Percentiles rank a stretch among this genome's conserved stretches.
These are phyloP conservation scores for Fusarium duplospermum DNA, from an alignment of 2,329 filamentous ascomycete genomes.

Conservation along the genomic window DNA sequence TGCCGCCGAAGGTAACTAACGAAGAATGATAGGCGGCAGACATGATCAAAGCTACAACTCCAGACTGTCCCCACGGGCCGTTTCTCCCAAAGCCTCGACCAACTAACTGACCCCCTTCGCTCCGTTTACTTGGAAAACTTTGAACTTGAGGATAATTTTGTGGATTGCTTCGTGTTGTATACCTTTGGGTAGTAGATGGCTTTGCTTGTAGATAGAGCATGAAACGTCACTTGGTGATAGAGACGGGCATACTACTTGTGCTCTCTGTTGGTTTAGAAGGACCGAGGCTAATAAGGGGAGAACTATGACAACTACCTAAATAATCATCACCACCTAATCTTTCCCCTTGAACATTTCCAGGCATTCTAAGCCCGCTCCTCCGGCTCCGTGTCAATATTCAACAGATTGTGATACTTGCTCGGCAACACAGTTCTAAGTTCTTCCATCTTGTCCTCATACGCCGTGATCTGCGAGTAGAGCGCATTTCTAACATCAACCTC, in stretches of 20 bases:
- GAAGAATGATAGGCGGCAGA: conserved; percentile 9
- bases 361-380: background rate
- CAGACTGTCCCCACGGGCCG: background rate
- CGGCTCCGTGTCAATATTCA: background rate
- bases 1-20: background rate
- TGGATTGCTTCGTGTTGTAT: background rate
- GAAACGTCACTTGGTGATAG: background rate
- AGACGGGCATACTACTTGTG: background rate
- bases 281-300: background rate
- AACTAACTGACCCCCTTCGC: background rate
- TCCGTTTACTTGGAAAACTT: background rate
- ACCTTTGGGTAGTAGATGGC: background rate
- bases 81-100: background rate
- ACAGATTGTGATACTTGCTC: conserved; percentile 4
- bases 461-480: conserved; percentile 8
- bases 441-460: conserved; percentile 28
- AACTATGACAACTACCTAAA: background rate
- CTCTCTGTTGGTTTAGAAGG: background rate
- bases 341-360: background rate
- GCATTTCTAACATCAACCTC: background rate
- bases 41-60: conserved; percentile 13
- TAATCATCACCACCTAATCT: background rate
- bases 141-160: no score
- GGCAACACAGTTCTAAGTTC: conserved; percentile 28
- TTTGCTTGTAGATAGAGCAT: background rate